Percentiles rank a stretch among this genome's conserved stretches.
These are phyloP conservation scores for Saturnispora serradocipensis DNA, from an alignment of 805 yeast genomes.

Conservation along the genomic window DNA sequence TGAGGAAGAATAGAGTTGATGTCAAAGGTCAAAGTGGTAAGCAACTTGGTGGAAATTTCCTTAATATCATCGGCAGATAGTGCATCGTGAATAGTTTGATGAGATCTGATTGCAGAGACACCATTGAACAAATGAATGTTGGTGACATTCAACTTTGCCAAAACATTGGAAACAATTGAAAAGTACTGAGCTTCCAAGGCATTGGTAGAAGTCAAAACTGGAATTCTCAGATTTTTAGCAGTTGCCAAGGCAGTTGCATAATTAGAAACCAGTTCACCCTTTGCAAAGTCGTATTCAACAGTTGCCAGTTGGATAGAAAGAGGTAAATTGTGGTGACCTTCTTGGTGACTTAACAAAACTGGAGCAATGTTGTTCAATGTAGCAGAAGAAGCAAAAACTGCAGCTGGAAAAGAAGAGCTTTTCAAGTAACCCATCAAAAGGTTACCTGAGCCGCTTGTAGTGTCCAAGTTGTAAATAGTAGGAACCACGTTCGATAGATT, in stretches of 20 bases:
- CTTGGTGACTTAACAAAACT: conserved; percentile 34
- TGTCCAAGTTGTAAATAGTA: conserved; percentile 49
- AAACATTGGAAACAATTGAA: conserved; percentile 52
- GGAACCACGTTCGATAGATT: conserved; percentile 56
- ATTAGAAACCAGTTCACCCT: conserved; percentile 51
- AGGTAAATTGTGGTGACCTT: conserved; percentile 34
- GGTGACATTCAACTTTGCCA: conserved; percentile 56
- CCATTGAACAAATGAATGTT: conserved; percentile 78
- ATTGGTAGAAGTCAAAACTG: conserved; percentile 61
- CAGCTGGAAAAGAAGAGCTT: conserved; percentile 20
- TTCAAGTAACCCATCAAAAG: conserved; percentile 64
- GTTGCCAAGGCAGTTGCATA: conserved; percentile 50
- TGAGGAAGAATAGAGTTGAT: conserved; percentile 20
- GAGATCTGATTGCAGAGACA: conserved; percentile 46
- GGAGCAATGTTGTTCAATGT: conserved; percentile 64
- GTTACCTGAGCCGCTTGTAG: conserved; percentile 78
- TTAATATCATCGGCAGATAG: conserved; percentile 36
- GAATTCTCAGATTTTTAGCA: conserved; percentile 55
- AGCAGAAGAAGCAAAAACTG: conserved; percentile 59
- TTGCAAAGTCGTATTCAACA: conserved; percentile 51
- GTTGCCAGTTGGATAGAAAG: conserved; percentile 70
- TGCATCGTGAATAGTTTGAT: conserved; percentile 37
- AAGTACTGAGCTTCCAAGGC: conserved; percentile 58
- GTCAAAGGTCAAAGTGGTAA: conserved; percentile 20
- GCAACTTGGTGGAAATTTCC: conserved; percentile 31